A percentile compares a stretch with the other conserved stretches of the same genome.
These are phyloP conservation scores for Geotrichum macrosporum DNA, from an alignment of 1,139 yeast genomes.

Conservation along the genomic window DNA sequence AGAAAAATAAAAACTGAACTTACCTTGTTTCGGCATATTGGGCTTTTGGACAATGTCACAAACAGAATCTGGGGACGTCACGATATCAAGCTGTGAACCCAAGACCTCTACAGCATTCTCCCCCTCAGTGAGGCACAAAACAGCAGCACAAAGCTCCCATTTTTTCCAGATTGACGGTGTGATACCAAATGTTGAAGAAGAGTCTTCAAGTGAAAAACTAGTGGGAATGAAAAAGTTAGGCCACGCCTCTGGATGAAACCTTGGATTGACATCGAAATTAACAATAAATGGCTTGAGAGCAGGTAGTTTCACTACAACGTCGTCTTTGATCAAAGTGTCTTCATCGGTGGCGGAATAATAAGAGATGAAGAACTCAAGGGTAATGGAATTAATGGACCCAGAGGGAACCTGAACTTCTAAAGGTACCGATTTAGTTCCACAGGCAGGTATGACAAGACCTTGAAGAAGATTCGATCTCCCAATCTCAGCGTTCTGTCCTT, in stretches of 20 bases:
- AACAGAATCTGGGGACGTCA: constrained; percentile 20
- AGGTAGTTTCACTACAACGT: constrained; percentile 28
- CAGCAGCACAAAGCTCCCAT: constrained; percentile 18
- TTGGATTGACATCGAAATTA: constrained; percentile 36
- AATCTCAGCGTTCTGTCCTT: constrained; percentile 10
- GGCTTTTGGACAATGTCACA: constrained; percentile 25
- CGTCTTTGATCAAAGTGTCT: constrained; percentile 32
- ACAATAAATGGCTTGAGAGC: constrained; percentile 36
- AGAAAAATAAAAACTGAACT: not conserved
- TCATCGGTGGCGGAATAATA: constrained; percentile 30
- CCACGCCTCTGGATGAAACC: constrained; percentile 36
- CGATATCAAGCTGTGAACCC: constrained; percentile 26
- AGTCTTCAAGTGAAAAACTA: constrained; percentile 17
- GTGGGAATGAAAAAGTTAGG: constrained; percentile 36
- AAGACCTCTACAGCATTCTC: constrained; percentile 28
- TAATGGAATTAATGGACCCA: constrained; percentile 22
- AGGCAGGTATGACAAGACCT: constrained; percentile 9
- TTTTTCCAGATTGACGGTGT: constrained; percentile 21
- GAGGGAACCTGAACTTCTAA: constrained; percentile 27
- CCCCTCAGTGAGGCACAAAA: constrained; percentile 21
- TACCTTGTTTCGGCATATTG: constrained; percentile 11
- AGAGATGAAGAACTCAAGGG: constrained; percentile 29
- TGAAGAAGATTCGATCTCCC: constrained; percentile 5
- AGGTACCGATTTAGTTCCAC: constrained; percentile 16
- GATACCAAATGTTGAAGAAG: constrained; percentile 14